phyloP scores from a whole-genome alignment of 345 rosid genomes.

The Eucalyptus lansdowneana region DNA sequence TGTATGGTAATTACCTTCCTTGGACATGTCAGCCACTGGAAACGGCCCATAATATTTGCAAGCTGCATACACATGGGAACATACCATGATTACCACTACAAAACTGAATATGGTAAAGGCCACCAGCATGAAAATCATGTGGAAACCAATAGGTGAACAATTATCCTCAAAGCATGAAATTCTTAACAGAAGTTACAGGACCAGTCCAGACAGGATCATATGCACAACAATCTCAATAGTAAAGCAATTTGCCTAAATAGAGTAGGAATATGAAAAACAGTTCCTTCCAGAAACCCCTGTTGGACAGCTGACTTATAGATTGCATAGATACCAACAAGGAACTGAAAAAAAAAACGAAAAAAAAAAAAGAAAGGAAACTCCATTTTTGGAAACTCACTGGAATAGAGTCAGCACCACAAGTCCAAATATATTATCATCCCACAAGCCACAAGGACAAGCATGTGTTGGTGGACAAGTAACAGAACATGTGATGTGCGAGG shows the following conservation, averaged over 20 bases:
- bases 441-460: background rate
- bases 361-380: background rate
- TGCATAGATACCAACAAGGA: background rate
- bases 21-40: slow-evolving; percentile 93
- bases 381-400: background rate
- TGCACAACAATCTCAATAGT: background rate
- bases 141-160: background rate
- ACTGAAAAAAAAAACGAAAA: background rate
- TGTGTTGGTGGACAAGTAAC: background rate
- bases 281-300: background rate
- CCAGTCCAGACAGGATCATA: background rate
- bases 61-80: slow-evolving; percentile 40
- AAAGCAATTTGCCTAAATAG: background rate
- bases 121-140: background rate
- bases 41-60: slow-evolving; percentile 82
- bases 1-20: slow-evolving; percentile 49
- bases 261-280: background rate
- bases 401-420: background rate
- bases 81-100: background rate
- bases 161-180: background rate
- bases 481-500: background rate
- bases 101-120: background rate
- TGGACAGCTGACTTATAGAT: background rate
- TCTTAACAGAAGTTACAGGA: background rate
- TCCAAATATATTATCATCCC: background rate